Evolutionary conservation across 495 filamentous ascomycete species (phyloP).

Genomic region (Aspergillus bertholletiae): DNA sequence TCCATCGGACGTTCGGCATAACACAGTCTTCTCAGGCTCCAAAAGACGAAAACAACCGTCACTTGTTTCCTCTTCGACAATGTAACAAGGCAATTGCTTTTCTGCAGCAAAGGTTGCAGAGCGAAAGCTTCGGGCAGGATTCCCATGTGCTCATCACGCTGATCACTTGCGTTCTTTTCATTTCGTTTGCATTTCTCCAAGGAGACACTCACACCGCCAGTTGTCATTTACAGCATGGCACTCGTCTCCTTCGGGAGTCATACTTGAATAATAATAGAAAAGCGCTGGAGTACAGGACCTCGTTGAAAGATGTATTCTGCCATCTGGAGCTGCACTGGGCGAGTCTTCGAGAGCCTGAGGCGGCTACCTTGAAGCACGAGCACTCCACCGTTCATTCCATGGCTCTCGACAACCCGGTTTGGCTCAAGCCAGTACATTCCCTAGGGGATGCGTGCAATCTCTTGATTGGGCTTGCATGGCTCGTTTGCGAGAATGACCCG

Average conservation of each 20-base stretch:
- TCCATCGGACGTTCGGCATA: slow-evolving; percentile 26
- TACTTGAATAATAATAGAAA: background rate
- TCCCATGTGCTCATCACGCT: slow-evolving; percentile 17
- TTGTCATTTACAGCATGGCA: slow-evolving; percentile 12
- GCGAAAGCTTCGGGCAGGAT: slow-evolving; percentile 12
- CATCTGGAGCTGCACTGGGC: background rate
- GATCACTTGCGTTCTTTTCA: slow-evolving; percentile 45
- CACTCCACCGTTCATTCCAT: background rate
- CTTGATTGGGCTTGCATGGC: slow-evolving; percentile 1
- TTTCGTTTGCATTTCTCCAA: slow-evolving; percentile 45
- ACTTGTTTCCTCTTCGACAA: slow-evolving; percentile 35
- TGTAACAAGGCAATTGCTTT: slow-evolving; percentile 42
- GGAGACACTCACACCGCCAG: slow-evolving; percentile 36
- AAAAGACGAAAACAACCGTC: background rate
- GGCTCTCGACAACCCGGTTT: background rate
- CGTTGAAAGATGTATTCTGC: background rate
- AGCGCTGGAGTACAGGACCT: background rate
- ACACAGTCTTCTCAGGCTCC: background rate
- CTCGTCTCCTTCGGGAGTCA: slow-evolving; percentile 12
- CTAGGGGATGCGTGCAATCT: background rate
- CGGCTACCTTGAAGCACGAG: background rate
- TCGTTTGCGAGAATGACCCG: background rate
- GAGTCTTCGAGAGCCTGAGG: background rate
- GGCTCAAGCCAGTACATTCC: background rate
- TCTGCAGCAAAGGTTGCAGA: slow-evolving; percentile 8